Evolutionary conservation across 805 yeast genomes (phyloP).

Genomic region (Candida ficus): DNA sequence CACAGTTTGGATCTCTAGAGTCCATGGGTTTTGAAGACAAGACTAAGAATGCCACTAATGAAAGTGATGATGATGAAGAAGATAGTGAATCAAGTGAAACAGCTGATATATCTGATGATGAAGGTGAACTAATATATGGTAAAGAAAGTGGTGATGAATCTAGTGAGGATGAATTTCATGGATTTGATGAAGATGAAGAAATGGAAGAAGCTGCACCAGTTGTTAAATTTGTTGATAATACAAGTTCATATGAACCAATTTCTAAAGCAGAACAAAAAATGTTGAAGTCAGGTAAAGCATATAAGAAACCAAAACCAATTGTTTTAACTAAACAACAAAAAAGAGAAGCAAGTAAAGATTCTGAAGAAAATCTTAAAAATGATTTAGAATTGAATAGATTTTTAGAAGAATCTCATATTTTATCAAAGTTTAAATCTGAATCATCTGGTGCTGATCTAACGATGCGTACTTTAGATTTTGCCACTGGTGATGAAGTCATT

Average conservation of each 20-base stretch:
- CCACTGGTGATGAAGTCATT: slow-evolving; percentile 30
- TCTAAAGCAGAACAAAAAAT: slow-evolving; percentile 47
- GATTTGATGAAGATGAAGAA: slow-evolving; percentile 18
- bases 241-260: slow-evolving; percentile 25
- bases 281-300: slow-evolving; percentile 51
- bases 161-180: slow-evolving; percentile 8
- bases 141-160: slow-evolving; percentile 9
- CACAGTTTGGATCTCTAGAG: slow-evolving; percentile 58
- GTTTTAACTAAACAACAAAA: neutral
- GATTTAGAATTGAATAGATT: slow-evolving; percentile 71
- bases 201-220: slow-evolving; percentile 18
- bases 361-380: slow-evolving; percentile 54
- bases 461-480: slow-evolving; percentile 49
- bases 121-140: slow-evolving; percentile 6
- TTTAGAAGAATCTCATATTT: slow-evolving; percentile 65
- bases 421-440: slow-evolving; percentile 30
- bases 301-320: slow-evolving; percentile 23
- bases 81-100: slow-evolving; percentile 9
- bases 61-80: slow-evolving; percentile 12
- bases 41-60: slow-evolving; percentile 24
- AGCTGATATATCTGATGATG: slow-evolving; percentile 16
- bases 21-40: slow-evolving; percentile 47
- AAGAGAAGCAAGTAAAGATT: slow-evolving; percentile 26
- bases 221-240: slow-evolving; percentile 37
- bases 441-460: slow-evolving; percentile 60